phyloP scores from a whole-genome alignment of 192 early-diverging fungal species.

The Umbelopsis ramanniana region DNA sequence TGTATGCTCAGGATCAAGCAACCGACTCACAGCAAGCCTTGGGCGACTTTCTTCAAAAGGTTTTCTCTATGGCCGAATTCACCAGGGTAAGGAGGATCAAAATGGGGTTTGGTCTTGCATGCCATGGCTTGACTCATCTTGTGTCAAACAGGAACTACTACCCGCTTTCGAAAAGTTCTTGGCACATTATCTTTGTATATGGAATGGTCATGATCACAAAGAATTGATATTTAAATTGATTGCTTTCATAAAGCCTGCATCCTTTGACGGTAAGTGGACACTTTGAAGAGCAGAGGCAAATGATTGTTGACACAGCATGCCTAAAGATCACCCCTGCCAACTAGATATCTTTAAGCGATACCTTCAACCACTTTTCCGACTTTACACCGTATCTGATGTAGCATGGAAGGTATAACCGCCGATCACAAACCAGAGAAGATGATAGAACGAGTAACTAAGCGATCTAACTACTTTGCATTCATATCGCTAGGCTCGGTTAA shows the following conservation, averaged over 20 bases:
- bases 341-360: constrained; percentile 45
- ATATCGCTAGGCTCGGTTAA: constrained; percentile 45
- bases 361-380: constrained; percentile 44
- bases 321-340: background rate
- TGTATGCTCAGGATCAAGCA: constrained; percentile 48
- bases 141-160: constrained; percentile 43
- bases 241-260: constrained; percentile 44
- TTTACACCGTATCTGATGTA: constrained; percentile 43
- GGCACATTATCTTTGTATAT: constrained; percentile 40
- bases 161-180: constrained; percentile 57
- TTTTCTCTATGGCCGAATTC: constrained; percentile 44
- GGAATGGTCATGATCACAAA: constrained; percentile 53
- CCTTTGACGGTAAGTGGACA: constrained; percentile 45
- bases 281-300: background rate
- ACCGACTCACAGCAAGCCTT: constrained; percentile 31
- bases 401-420: constrained; percentile 52
- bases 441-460: too few relatives aligned
- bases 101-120: background rate
- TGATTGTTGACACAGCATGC: background rate
- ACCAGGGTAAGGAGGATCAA: constrained; percentile 43
- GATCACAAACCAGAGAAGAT: too few relatives aligned
- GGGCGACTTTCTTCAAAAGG: constrained; percentile 39
- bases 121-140: background rate
- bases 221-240: constrained; percentile 53
- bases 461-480: background rate